Evolutionary conservation across 805 yeast species (phyloP), one percentile per base, ranked within the genome.

Genomic region (Kurtzmaniella fragi): DNA sequence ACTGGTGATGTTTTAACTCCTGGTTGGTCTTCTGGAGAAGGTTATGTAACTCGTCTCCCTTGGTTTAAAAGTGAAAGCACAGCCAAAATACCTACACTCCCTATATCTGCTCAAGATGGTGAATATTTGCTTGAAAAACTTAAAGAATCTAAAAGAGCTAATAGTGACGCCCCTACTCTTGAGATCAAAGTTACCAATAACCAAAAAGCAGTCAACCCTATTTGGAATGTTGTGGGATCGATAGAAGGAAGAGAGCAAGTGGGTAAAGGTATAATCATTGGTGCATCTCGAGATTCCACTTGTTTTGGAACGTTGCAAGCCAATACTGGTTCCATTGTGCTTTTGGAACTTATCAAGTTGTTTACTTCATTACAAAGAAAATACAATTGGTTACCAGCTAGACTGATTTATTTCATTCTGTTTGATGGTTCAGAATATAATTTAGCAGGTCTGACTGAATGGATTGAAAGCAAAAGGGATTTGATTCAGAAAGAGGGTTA

Each of bases 1-100:
- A 76, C 91, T 1, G 97, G 97, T 7, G 93, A 89, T 56, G 75
- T 88, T 3, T 55, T 85, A 28, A 73, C 84, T 2, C 95, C 95
- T 0, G 96, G 95, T 2, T 79, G 83, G 80, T 68, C 82, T 0
- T 63, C 75, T 16, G 64, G 56, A 15, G 62, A 62, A 30, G 65
- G 63, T 16, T 57, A 59, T 40, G 61, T 61, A 33, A 65, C 65
- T 12, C 65, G 69, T 40, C 53, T 66, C 13, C 61, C 59, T 11
- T 63, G 78, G 62, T 58, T 66, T 4, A 62, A 74, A 12, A 75
- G 85, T 0, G 55, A 54, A 4, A 66, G 76, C 30, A 67, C 85
- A 2, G 84, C 95, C 1, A 71, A 78, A 13, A 77, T 91, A 4
- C 95, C 96, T 1, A 71, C 84, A 6, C 66, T 86, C 0, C 90